These are phyloP conservation scores for Phaeomoniella chlamydospora DNA, from an alignment of 2,329 filamentous ascomycete genomes.

Conservation along the genomic window DNA sequence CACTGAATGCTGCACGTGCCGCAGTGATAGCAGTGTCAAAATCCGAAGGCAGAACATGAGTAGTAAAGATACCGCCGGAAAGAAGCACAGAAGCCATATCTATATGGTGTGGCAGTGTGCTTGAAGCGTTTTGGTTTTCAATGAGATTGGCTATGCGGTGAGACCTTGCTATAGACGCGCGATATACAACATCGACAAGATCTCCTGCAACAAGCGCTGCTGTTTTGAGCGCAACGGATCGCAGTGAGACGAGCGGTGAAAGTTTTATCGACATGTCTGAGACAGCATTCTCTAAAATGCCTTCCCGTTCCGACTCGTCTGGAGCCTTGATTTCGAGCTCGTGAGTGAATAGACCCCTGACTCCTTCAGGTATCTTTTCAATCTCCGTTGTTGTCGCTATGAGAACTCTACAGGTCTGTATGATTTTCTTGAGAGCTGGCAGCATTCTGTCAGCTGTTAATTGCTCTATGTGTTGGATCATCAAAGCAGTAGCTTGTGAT, in stretches of 20 bases:
- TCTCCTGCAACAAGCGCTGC: conserved; percentile 91
- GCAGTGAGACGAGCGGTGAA: conserved; percentile 70
- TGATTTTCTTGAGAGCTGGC: conserved; percentile 66
- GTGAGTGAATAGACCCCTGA: conserved; percentile 84
- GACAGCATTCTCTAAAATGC: conserved; percentile 67
- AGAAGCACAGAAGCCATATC: conserved; percentile 57
- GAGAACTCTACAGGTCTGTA: conserved; percentile 66
- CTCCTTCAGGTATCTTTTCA: conserved; percentile 81
- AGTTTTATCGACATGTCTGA: conserved; percentile 62
- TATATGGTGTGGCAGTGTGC: not conserved
- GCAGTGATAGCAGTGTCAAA: conserved; percentile 90
- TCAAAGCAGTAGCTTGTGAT: conserved; percentile 62
- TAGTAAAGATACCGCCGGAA: conserved; percentile 66
- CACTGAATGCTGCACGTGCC: conserved; percentile 93
- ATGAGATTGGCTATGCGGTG: conserved; percentile 64
- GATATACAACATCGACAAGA: conserved; percentile 83
- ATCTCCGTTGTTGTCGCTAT: conserved; percentile 92
- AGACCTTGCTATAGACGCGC: conserved; percentile 64
- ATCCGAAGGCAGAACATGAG: conserved; percentile 66
- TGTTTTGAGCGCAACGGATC: conserved; percentile 81
- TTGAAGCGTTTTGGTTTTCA: conserved; percentile 5
- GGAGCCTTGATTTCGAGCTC: conserved; percentile 89
- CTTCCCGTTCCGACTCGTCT: conserved; percentile 82
- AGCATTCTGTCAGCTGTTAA: conserved; percentile 84
- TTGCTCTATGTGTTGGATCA: conserved; percentile 84